A percentile compares a stretch with the other conserved stretches of the same genome.
These are phyloP conservation scores for Meira miltonrushii DNA, from an alignment of 1,284 basidiomycete genomes.

Conservation along the genomic window DNA sequence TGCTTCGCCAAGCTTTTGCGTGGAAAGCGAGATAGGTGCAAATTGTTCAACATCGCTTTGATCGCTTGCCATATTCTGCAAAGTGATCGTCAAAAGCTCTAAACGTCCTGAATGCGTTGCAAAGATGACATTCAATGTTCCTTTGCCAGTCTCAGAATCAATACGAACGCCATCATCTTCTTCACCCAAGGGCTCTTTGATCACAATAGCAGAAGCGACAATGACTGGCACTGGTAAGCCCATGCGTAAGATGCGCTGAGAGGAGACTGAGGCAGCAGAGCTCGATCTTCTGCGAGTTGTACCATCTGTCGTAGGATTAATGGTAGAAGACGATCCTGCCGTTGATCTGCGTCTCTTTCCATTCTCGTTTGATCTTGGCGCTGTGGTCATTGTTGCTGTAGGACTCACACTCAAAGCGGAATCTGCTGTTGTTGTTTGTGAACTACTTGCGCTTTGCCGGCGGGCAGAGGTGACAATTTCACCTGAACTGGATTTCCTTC, in stretches of 20 bases:
- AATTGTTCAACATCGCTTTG: constrained; percentile 2
- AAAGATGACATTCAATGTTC: constrained; percentile 24
- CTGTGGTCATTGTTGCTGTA: not conserved
- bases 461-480: not conserved
- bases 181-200: constrained; percentile 12
- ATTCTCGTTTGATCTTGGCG: not conserved
- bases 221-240: constrained; percentile 29
- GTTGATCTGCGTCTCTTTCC: constrained; percentile 5
- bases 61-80: constrained; percentile 11
- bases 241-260: constrained; percentile 20
- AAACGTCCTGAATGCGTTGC: constrained; percentile 14
- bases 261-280: not conserved
- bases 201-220: constrained; percentile 25
- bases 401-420: constrained; percentile 10
- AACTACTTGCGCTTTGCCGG: not conserved
- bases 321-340: constrained; percentile 1
- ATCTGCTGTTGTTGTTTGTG: constrained; percentile 10
- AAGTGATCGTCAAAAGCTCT: constrained; percentile 20
- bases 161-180: constrained; percentile 8
- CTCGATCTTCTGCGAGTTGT: constrained; percentile 1
- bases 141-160: not conserved
- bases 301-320: not conserved
- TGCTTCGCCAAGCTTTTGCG: constrained; percentile 19
- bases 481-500: constrained; percentile 31
- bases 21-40: constrained; percentile 19